A percentile compares a stretch with the other conserved stretches of the same genome.
These are phyloP conservation scores for Trichoderma hamatum DNA, from an alignment of 2,329 filamentous ascomycete species.

Conservation along the genomic window DNA sequence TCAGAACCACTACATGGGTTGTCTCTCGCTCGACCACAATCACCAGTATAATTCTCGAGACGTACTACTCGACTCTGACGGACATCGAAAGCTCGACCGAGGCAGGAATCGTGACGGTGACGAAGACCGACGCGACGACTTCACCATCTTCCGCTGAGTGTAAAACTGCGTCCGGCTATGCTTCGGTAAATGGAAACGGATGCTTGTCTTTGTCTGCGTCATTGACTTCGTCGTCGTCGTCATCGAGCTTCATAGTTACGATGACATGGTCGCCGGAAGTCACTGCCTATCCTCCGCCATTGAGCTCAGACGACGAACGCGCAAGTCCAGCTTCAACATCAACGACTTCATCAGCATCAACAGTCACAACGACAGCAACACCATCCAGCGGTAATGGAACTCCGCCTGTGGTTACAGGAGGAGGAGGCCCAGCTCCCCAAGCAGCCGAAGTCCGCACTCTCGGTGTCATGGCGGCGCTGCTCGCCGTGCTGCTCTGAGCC, in stretches of 20 bases:
- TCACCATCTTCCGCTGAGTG: neutral
- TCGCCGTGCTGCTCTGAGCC: constrained; percentile 8
- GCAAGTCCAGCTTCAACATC: neutral
- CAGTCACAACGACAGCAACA: neutral
- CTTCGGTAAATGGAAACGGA: constrained; percentile 4
- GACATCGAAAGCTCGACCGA: neutral
- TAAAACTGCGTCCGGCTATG: neutral
- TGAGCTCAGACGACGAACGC: neutral
- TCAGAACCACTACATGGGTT: constrained; percentile 12
- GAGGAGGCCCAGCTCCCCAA: neutral
- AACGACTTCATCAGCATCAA: neutral
- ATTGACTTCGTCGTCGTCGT: neutral
- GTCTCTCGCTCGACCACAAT: constrained; percentile 21
- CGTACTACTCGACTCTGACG: constrained; percentile 13
- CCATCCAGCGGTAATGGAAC: neutral
- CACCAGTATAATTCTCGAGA: constrained; percentile 19
- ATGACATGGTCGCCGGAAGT: constrained; percentile 14
- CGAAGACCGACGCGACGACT: neutral
- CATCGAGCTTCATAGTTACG: neutral
- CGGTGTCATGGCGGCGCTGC: constrained; percentile 7
- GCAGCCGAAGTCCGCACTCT: neutral
- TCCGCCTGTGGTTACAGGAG: constrained; percentile 22
- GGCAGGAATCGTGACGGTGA: neutral
- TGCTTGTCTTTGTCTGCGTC: neutral
- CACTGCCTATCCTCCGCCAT: constrained; percentile 14